Evolutionary conservation across 208 protist genomes (phyloP).

Genomic region (Wallacemonas rigidus): DNA sequence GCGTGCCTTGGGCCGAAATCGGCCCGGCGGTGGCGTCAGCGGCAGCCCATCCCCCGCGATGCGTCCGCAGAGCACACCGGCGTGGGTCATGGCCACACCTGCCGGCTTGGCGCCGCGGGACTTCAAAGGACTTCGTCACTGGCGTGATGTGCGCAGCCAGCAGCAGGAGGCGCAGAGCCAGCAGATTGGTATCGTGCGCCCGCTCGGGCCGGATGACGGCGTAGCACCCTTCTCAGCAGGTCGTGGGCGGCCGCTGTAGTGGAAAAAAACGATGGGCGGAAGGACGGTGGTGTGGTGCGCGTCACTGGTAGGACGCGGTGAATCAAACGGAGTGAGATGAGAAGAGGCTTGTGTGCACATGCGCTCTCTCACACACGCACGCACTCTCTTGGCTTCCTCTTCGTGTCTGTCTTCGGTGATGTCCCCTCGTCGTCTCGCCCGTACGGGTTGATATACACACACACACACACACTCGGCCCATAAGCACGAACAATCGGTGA

Average conservation of each 20-base stretch:
- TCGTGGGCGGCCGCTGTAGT: constrained; percentile 52
- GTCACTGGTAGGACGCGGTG: too few species aligned
- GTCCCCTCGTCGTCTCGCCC: too few species aligned
- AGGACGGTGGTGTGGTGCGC: too few species aligned
- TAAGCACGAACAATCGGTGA: too few species aligned
- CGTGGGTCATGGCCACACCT: constrained; percentile 54
- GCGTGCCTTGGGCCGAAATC: constrained; percentile 42
- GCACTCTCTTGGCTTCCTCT: too few species aligned
- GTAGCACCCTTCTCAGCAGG: constrained; percentile 58
- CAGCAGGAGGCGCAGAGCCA: constrained; percentile 19
- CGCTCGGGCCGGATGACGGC: constrained; percentile 62
- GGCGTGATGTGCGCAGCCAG: constrained; percentile 57
- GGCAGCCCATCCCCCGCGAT: constrained; percentile 66
- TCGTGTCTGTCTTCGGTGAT: too few species aligned
- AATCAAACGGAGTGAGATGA: too few species aligned
- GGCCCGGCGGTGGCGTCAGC: constrained; percentile 22
- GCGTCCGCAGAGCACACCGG: constrained; percentile 33
- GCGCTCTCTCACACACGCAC: too few species aligned
- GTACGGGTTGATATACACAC: too few species aligned
- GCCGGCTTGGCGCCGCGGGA: constrained; percentile 62
- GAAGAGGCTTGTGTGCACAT: too few species aligned
- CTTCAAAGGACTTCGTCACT: constrained; percentile 80
- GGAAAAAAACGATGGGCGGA: background rate
- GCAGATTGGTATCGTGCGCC: constrained; percentile 45
- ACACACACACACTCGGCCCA: too few species aligned